A percentile compares a stretch with the other conserved stretches of the same genome.
Evolutionary conservation across 148 eudicot genomes (phyloP).

Genomic region (Rhododendron vialii): DNA sequence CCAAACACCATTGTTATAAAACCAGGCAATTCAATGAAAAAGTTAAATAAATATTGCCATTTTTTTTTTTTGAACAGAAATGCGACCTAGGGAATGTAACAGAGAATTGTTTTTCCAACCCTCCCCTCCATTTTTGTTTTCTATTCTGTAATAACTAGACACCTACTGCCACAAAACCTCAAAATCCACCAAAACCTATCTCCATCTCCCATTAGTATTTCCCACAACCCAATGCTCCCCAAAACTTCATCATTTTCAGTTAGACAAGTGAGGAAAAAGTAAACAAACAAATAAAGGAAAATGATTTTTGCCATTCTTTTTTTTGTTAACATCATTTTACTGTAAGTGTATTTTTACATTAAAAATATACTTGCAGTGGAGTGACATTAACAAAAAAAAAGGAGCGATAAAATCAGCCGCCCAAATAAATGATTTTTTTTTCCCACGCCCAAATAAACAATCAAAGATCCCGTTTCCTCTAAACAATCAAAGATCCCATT

Average conservation of each 20-base stretch:
- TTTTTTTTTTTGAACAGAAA: background rate
- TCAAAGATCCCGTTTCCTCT: no score
- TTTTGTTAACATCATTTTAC: no score
- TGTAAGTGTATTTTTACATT: no score
- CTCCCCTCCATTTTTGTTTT: no score
- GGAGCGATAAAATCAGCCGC: no score
- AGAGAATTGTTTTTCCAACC: background rate
- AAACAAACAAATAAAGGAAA: constrained; percentile 11
- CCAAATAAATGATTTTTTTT: no score
- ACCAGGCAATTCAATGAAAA: background rate
- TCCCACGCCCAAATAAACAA: no score
- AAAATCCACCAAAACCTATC: constrained; percentile 4
- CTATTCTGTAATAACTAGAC: background rate
- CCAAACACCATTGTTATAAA: background rate
- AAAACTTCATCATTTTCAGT: constrained; percentile 42
- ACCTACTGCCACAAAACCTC: background rate
- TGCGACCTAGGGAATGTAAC: background rate
- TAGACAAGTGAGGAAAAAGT: constrained; percentile 27
- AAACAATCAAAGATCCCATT: no score
- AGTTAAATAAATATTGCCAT: no score
- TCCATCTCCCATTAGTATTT: constrained; percentile 25
- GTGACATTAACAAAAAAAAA: no score
- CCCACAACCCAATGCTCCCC: constrained; percentile 43
- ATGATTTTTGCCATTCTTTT: no score
- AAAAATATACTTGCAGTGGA: no score